These are phyloP conservation scores for Lactifluus echinatus DNA, from an alignment of 768 basidiomycete genomes.

Conservation along the genomic window DNA sequence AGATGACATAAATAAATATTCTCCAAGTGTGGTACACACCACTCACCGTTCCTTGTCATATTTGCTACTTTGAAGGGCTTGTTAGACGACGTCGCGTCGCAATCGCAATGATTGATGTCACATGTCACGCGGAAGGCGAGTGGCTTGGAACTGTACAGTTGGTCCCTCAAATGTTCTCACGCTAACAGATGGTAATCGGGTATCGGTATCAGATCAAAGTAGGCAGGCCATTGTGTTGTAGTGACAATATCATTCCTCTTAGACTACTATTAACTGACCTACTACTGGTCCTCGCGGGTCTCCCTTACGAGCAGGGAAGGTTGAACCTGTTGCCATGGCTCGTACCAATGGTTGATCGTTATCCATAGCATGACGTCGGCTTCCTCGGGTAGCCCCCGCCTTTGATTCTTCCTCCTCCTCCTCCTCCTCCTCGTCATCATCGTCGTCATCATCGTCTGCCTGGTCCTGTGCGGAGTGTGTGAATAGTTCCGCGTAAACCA, in stretches of 20 bases:
- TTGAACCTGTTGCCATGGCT: constrained; percentile 11
- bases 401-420: constrained; percentile 37
- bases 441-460: constrained; percentile 38
- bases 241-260: neutral
- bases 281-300: constrained; percentile 7
- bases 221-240: constrained; percentile 11
- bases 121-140: constrained; percentile 13
- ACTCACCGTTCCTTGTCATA: constrained; percentile 77
- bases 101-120: neutral
- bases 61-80: constrained; percentile 41
- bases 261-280: constrained; percentile 17
- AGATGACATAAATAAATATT: neutral
- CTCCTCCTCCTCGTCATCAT: constrained; percentile 47
- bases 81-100: too few species aligned
- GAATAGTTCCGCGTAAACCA: neutral
- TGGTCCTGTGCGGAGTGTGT: constrained; percentile 28
- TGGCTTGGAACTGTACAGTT: constrained; percentile 59
- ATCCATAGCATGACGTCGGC: constrained; percentile 15
- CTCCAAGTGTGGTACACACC: neutral
- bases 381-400: constrained; percentile 17
- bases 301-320: neutral
- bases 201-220: constrained; percentile 13
- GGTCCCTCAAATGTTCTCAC: constrained; percentile 19
- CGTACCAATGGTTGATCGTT: constrained; percentile 14
- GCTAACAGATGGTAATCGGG: neutral